Evolutionary conservation across 1,284 basidiomycete species (phyloP).

Genomic region (Naganishia sp.): DNA sequence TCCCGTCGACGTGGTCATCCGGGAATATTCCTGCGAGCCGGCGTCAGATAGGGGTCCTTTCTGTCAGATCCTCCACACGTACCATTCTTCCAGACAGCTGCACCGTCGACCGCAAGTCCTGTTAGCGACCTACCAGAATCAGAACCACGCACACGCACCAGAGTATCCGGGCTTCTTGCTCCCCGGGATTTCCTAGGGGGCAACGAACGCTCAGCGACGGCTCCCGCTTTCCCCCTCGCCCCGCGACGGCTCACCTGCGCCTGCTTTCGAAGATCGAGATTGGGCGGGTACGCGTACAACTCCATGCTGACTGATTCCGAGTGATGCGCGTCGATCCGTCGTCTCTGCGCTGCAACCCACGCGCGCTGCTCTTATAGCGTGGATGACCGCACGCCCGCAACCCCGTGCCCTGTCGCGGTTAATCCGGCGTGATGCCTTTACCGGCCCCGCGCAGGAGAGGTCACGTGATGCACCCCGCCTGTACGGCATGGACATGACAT

Average conservation of each 20-base stretch:
- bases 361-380: too few relatives aligned
- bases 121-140: too few relatives aligned
- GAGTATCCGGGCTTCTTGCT: slow-evolving; percentile 40
- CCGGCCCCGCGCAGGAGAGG: not conserved
- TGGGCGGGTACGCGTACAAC: slow-evolving; percentile 37
- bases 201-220: not conserved
- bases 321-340: not conserved
- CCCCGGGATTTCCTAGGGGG: slow-evolving; percentile 42
- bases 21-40: slow-evolving; percentile 41
- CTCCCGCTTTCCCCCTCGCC: not conserved
- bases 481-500: too few relatives aligned
- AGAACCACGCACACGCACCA: slow-evolving; percentile 36
- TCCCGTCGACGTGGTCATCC: slow-evolving; percentile 33
- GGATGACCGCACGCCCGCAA: not conserved
- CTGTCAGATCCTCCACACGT: not conserved
- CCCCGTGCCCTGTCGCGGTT: not conserved
- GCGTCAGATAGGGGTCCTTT: not conserved
- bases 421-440: not conserved
- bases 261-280: slow-evolving; percentile 42
- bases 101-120: not conserved
- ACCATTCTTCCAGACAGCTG: slow-evolving; percentile 32
- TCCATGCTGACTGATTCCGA: slow-evolving; percentile 36
- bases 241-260: slow-evolving; percentile 40
- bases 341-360: not conserved
- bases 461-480: not conserved